Evolutionary conservation across 2,329 filamentous ascomycete species (phyloP).

Genomic region (Exophiala lecanii-corni): DNA sequence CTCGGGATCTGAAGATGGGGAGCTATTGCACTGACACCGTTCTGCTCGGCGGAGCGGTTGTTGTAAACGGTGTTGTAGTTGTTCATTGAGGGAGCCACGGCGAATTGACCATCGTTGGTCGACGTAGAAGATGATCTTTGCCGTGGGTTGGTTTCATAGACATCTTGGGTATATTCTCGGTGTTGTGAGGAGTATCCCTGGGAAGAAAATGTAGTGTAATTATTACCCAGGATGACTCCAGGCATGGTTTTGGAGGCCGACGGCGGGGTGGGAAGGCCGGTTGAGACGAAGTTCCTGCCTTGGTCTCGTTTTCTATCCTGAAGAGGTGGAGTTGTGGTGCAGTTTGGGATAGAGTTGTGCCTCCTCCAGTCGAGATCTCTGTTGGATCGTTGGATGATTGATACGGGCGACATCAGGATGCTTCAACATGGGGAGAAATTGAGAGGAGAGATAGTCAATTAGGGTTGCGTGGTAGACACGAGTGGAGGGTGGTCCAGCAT

Average conservation of each 20-base stretch:
- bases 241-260: slow-evolving; percentile 23
- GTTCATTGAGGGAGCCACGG: slow-evolving; percentile 6
- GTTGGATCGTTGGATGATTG: slow-evolving; percentile 10
- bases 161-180: slow-evolving; percentile 1
- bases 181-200: slow-evolving; percentile 8
- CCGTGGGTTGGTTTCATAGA: slow-evolving; percentile 3
- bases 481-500: no score
- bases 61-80: slow-evolving; percentile 2
- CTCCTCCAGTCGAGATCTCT: slow-evolving; percentile 14
- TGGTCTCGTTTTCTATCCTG: slow-evolving; percentile 19
- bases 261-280: slow-evolving; percentile 26
- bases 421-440: neutral
- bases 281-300: slow-evolving; percentile 15
- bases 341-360: slow-evolving; percentile 7
- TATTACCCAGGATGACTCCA: slow-evolving; percentile 15
- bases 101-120: slow-evolving; percentile 8
- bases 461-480: slow-evolving; percentile 5
- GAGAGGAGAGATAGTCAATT: neutral
- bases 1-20: slow-evolving; percentile 64
- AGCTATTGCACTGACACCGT: slow-evolving; percentile 36
- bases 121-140: slow-evolving; percentile 2
- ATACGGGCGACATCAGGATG: slow-evolving; percentile 19
- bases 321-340: slow-evolving; percentile 7
- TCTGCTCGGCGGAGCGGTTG: slow-evolving; percentile 9
- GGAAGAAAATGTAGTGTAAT: slow-evolving; percentile 10